Evolutionary conservation across 2,329 filamentous ascomycete species (phyloP).

Genomic region (Aspergillus tubingensis): DNA sequence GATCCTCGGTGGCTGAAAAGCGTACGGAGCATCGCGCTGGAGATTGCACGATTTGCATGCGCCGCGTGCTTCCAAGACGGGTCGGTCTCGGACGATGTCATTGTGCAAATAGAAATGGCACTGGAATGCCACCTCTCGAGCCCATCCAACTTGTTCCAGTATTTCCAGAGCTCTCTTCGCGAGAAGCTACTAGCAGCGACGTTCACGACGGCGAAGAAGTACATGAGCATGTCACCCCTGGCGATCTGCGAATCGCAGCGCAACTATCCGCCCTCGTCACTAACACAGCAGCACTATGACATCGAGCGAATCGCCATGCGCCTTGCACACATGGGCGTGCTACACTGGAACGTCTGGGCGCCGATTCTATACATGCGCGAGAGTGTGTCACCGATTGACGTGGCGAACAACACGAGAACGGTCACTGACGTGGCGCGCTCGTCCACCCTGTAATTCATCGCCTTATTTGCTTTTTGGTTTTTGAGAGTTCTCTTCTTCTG

Average conservation of each 20-base stretch:
- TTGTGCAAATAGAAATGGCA: conserved; percentile 35
- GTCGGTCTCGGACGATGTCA: conserved; percentile 36
- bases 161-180: conserved; percentile 37
- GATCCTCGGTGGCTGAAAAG: conserved; percentile 37
- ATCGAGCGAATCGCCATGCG: conserved; percentile 65
- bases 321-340: conserved; percentile 76
- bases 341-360: conserved; percentile 91
- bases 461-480: neutral
- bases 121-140: conserved; percentile 40
- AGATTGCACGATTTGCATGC: conserved; percentile 45
- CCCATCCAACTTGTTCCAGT: conserved; percentile 34
- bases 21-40: conserved; percentile 42
- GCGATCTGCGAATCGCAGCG: conserved; percentile 48
- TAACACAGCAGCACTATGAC: conserved; percentile 33
- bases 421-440: conserved; percentile 15
- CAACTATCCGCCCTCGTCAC: conserved; percentile 22
- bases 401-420: conserved; percentile 13
- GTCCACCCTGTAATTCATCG: neutral
- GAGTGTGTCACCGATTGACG: conserved; percentile 23
- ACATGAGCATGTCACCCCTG: conserved; percentile 44
- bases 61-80: conserved; percentile 31
- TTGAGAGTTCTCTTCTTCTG: neutral
- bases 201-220: conserved; percentile 35
- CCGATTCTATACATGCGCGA: conserved; percentile 65
- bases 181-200: conserved; percentile 37